Conservation (phyloP, 2,329 filamentous ascomycete species). For the Shiraia sp. region DNA sequence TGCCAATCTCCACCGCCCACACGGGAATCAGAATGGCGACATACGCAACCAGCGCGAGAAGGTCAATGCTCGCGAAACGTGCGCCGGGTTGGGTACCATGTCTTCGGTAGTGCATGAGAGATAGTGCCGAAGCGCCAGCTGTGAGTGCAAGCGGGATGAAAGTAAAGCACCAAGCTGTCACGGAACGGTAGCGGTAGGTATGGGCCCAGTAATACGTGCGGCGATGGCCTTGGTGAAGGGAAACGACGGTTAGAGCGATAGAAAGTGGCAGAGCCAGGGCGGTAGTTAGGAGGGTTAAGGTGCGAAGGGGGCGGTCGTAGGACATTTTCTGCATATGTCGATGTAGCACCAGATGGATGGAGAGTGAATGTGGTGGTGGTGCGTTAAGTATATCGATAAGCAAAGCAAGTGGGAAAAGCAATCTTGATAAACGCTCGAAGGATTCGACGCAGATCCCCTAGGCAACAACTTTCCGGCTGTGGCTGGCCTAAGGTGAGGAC, state of each 20-base stretch:
- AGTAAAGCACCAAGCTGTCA: constrained; percentile 15
- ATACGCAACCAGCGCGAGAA: constrained; percentile 6
- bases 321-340: constrained; percentile 6
- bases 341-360: background rate
- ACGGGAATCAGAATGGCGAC: constrained; percentile 14
- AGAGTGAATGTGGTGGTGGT: background rate
- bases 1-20: constrained; percentile 12
- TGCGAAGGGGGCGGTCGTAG: constrained; percentile 14
- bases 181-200: constrained; percentile 1
- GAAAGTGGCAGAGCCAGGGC: constrained; percentile 16
- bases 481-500: constrained; percentile 1
- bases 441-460: constrained; percentile 12
- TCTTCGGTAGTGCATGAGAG: constrained; percentile 5
- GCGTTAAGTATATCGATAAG: background rate
- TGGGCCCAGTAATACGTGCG: too few relatives aligned
- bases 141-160: constrained; percentile 20
- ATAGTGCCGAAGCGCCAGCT: constrained; percentile 5
- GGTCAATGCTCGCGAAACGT: constrained; percentile 10
- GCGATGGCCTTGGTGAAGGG: background rate
- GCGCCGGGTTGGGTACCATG: constrained; percentile 3
- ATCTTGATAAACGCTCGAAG: background rate
- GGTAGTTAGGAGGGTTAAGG: constrained; percentile 8
- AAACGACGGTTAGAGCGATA: constrained; percentile 13
- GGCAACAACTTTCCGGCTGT: constrained; percentile 12
- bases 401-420: background rate